A percentile compares a stretch with the other conserved stretches of the same genome.
phyloP scores from a whole-genome alignment of 495 filamentous ascomycete species.

The Neurospora hispaniola region DNA sequence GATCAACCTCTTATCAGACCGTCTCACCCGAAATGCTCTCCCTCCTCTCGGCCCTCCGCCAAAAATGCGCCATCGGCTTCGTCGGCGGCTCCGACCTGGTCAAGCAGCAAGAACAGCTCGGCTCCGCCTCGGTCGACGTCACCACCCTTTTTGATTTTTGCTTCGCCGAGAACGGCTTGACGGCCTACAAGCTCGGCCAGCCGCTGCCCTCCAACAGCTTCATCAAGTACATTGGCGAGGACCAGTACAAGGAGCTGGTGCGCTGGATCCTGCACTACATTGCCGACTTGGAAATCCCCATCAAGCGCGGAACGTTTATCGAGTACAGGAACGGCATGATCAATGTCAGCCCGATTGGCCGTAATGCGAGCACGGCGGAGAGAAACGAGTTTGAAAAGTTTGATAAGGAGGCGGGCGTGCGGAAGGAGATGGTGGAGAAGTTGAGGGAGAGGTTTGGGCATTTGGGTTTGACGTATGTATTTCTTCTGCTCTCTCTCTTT shows the following conservation, averaged over 20 bases:
- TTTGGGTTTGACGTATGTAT: conserved; percentile 69
- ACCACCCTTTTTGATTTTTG: conserved; percentile 87
- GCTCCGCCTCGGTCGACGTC: conserved; percentile 48
- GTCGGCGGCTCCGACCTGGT: conserved; percentile 78
- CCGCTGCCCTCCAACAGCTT: conserved; percentile 66
- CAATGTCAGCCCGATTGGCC: conserved; percentile 85
- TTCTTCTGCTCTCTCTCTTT: background rate
- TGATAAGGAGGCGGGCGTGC: conserved; percentile 64
- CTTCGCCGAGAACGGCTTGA: conserved; percentile 92
- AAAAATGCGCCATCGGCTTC: conserved; percentile 85
- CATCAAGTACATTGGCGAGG: conserved; percentile 88
- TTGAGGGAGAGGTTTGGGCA: conserved; percentile 75
- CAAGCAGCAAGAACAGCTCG: conserved; percentile 96
- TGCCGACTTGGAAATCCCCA: conserved; percentile 73
- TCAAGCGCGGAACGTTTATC: conserved; percentile 92
- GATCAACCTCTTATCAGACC: conserved; percentile 26
- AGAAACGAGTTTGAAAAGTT: conserved; percentile 67
- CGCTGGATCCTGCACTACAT: conserved; percentile 83
- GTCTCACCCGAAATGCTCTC: conserved; percentile 71
- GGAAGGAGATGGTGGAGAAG: conserved; percentile 58
- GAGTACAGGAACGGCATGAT: conserved; percentile 98
- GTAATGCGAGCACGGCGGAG: conserved; percentile 76
- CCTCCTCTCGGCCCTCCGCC: conserved; percentile 66
- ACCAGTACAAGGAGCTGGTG: conserved; percentile 78
- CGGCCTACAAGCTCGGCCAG: conserved; percentile 71